Conservation (phyloP, 768 basidiomycete genomes). For the Tephrocybe sp. region DNA sequence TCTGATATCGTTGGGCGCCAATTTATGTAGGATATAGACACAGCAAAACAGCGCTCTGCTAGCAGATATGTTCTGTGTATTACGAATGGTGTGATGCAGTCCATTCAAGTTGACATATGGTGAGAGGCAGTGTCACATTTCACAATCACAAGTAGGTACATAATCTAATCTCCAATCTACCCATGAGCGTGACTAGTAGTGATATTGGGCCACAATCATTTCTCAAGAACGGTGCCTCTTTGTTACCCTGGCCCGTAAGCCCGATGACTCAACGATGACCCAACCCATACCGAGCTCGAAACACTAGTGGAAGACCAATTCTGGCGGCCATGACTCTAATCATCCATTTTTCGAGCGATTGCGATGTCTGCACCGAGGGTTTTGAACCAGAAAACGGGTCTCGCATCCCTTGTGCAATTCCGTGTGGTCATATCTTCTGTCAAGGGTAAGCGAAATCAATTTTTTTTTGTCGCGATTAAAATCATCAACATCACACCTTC, state of each 20-base stretch:
- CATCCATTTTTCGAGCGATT: constrained; percentile 64
- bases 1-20: not conserved
- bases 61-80: no score
- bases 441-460: constrained; percentile 40
- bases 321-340: constrained; percentile 35
- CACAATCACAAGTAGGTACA: no score
- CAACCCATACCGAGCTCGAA: no score
- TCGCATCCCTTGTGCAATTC: constrained; percentile 63
- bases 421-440: constrained; percentile 78
- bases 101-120: no score
- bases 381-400: constrained; percentile 50
- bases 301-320: not conserved
- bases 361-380: constrained; percentile 71
- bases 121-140: no score
- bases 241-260: no score
- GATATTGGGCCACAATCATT: not conserved
- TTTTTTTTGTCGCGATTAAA: not conserved
- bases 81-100: no score
- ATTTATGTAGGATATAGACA: no score
- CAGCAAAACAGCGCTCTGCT: no score
- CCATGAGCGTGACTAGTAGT: not conserved
- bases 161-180: no score
- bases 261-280: no score
- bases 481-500: not conserved
- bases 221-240: no score